Base-by-base conservation (phyloP, 768 basidiomycete species). In the Galerina sulciceps region DNA sequence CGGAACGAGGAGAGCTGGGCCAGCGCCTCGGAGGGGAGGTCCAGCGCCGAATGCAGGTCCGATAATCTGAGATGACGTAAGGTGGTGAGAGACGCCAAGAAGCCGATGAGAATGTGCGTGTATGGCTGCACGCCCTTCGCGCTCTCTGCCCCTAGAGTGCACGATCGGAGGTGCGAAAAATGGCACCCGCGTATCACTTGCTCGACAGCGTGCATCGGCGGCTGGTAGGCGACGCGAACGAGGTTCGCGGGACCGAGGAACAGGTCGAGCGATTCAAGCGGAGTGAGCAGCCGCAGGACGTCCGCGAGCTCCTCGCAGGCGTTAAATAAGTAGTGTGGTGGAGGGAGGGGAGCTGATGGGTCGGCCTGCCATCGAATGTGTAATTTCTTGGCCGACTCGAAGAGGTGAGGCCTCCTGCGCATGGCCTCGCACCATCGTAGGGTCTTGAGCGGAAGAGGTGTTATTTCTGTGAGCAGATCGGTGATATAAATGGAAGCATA, bases 221-320 rank as follows among this genome's bases (percentile, higher is more conserved):
- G 63, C 10, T 45, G 34, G 36, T 53, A 51, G 14, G 22, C 15
- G 11, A 34, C 44, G 38, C 37, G 40, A 15, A 35, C 45, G 18
- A 73, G 64, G 63, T 82, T 81, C 40, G 79, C 79, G 14, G 79
- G 79, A 1, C 80, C 81, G 15, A 84, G 76, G 55, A 75, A 77
- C 35, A 88, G 72, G 49, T 87, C 87, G 56, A 88, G 78, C 6
- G 78, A 77, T 60, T 87, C 83, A 59, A 88, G 77, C 40, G 66
- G 72, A 14, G 62, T 57, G 6, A 82, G 71, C n/a, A 56, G 60
- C 26, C 66, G 74, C 26, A 85, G 65, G 40, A 71, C 71, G 35
- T 71, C 60, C 5, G 73, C 69, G 37, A 86, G 73, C 22, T 71
- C 71, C 10, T 76, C 74, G 42, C 83, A 78, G 38, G 79, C 73